Base-by-base conservation (phyloP, 1,284 basidiomycete genomes). In the Cryptococcus sp. region DNA sequence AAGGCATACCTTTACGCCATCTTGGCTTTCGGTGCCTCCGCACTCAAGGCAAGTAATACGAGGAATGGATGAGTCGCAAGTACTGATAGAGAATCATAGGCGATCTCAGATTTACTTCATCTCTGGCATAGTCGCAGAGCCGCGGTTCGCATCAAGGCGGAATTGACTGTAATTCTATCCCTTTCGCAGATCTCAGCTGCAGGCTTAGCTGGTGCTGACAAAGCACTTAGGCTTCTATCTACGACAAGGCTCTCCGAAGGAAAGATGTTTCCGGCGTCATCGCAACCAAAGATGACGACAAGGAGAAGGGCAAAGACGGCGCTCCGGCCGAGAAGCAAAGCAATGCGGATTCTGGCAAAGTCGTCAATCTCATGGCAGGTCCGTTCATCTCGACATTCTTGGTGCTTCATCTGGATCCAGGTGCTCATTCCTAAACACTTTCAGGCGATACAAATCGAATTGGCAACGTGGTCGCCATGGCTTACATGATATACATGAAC, bases 181-280 rank as follows among this genome's bases (percentile, higher is more conserved):
- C 81, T 62, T 84, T 84, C 2, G 81, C 88, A 19, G 81, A 88
- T 11, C 86, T 85, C 7, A 82, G 86, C 3, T 81, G 83, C 3
- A 19, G 38, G 19, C 23, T 34, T 10, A 47, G 44, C 37, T 48
- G 13, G 84, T 86, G 71, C 81, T 91, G 19, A 89, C 88, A 83
- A 34, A 16, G 6, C 82, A 87, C 0, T 13, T 34, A 69, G 66
- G 68, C 73, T 20, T 81, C 88, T 0, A 89, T 96, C 54, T 97
- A 94, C 69, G 89, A 93, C 74, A 96, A 96, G 75, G 87, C 93
- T 0, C 80, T 96, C 43, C 88, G 88, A 72, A 81, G 91, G 25
- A 88, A 87, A 70, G 92, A 96, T 74, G 87, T 87, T 57, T 89
- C 89, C 0, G 92, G 91, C 0, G 81, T 91, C 25, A 79, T 89